Percentiles rank a stretch among this genome's conserved stretches.
phyloP scores from a whole-genome alignment of 1,284 basidiomycete species.

The Mycosarcoma mackinlayi region DNA sequence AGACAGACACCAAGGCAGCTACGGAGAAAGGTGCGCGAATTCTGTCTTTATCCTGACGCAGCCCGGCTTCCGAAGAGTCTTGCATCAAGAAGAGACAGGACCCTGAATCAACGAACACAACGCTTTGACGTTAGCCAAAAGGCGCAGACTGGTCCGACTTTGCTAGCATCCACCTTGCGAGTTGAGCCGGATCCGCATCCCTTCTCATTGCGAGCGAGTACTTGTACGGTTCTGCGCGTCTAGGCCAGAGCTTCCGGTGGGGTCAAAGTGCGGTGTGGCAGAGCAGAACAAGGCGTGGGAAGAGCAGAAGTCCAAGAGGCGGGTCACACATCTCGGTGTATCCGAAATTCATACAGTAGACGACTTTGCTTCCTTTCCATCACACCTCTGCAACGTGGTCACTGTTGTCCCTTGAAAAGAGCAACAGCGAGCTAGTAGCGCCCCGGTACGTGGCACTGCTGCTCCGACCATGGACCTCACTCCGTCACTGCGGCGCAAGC shows the following conservation, averaged over 20 bases:
- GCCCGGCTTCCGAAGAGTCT: too few species aligned
- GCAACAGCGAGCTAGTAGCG: neutral
- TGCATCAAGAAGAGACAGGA: too few species aligned
- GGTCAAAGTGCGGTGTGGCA: neutral
- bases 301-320: neutral
- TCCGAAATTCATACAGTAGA: neutral
- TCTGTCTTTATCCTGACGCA: too few species aligned
- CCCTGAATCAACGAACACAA: too few species aligned
- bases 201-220: too few species aligned
- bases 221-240: too few species aligned
- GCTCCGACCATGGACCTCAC: constrained; percentile 22
- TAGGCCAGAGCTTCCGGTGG: too few species aligned
- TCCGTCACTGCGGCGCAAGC: constrained; percentile 25
- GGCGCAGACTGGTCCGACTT: neutral
- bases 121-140: too few species aligned
- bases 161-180: too few species aligned
- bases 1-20: neutral
- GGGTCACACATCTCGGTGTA: neutral
- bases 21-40: too few species aligned
- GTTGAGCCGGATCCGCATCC: too few species aligned
- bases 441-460: neutral
- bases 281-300: neutral
- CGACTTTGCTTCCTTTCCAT: neutral
- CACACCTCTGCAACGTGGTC: neutral
- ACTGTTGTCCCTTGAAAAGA: neutral